Evolutionary conservation across 164 flowering plant species (phyloP).

Genomic region (Liriodendron chinense): DNA sequence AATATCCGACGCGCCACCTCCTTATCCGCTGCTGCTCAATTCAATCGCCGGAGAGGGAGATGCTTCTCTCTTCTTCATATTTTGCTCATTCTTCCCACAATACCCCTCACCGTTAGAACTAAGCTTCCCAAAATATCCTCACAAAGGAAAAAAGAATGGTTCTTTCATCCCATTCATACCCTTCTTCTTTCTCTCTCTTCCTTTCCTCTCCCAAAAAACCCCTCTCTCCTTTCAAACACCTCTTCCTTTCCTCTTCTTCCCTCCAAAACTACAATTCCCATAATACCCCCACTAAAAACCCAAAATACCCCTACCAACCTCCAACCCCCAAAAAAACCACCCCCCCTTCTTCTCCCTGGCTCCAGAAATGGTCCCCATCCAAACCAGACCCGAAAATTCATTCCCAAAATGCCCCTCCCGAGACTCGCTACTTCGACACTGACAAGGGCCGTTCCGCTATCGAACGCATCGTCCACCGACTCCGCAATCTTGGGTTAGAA

Average conservation of each 20-base stretch:
- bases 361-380: conserved; percentile 46
- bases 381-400: not conserved
- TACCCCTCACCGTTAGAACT: too few species aligned
- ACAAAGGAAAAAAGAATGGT: conserved; percentile 4
- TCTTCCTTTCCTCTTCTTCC: conserved; percentile 28
- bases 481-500: conserved; percentile 68
- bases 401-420: conserved; percentile 9
- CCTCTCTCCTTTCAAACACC: conserved; percentile 31
- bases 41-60: too few species aligned
- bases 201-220: conserved; percentile 29
- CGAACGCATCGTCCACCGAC: conserved; percentile 71
- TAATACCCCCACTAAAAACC: not conserved
- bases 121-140: not conserved
- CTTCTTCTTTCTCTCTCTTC: conserved; percentile 23
- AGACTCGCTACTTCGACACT: conserved; percentile 19
- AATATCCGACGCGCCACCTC: not conserved
- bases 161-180: conserved; percentile 26
- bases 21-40: not conserved
- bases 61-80: too few species aligned
- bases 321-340: conserved; percentile 13
- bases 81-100: too few species aligned
- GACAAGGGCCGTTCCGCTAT: conserved; percentile 49
- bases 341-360: conserved; percentile 38
- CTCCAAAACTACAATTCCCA: conserved; percentile 13
- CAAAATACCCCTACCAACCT: conserved; percentile 16